Evolutionary conservation across 768 basidiomycete species (phyloP).

Genomic region (Kwoniella heveanensis): DNA sequence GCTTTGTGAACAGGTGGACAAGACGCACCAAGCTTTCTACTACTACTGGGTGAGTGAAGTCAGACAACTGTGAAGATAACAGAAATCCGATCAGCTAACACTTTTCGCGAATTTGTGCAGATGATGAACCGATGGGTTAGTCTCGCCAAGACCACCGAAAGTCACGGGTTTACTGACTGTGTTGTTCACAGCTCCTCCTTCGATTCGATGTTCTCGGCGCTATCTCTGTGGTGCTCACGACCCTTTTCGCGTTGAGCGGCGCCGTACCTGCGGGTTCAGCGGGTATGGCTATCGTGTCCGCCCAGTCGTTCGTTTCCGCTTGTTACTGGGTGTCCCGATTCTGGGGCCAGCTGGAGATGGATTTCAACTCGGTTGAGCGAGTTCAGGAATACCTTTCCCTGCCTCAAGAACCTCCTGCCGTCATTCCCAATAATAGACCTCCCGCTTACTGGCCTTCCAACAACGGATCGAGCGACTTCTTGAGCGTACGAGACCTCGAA

Average conservation of each 20-base stretch:
- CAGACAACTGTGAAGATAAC: background rate
- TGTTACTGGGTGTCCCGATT: conserved; percentile 54
- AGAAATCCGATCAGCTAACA: background rate
- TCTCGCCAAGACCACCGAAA: background rate
- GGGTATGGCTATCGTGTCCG: conserved; percentile 71
- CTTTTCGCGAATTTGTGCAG: conserved; percentile 3
- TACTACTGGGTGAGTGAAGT: conserved; percentile 63
- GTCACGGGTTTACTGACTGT: background rate
- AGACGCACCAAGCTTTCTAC: conserved; percentile 66
- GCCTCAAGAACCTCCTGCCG: conserved; percentile 78
- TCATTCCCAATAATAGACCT: conserved; percentile 72
- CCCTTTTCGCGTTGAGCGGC: conserved; percentile 69
- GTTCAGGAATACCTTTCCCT: conserved; percentile 87
- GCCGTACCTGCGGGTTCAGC: conserved; percentile 59
- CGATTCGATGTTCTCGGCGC: conserved; percentile 80
- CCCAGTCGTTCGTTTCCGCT: conserved; percentile 64
- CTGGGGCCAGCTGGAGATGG: conserved; percentile 56
- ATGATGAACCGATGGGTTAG: conserved; percentile 53
- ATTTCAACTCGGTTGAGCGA: conserved; percentile 75
- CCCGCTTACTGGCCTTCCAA: conserved; percentile 93
- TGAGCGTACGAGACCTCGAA: conserved; percentile 73
- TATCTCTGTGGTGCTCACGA: conserved; percentile 71
- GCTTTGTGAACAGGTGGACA: conserved; percentile 65
- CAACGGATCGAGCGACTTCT: conserved; percentile 62
- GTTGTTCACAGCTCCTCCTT: conserved; percentile 64